These are phyloP conservation scores for Cyberlindnera maritima DNA, from an alignment of 805 yeast genomes.

Conservation along the genomic window DNA sequence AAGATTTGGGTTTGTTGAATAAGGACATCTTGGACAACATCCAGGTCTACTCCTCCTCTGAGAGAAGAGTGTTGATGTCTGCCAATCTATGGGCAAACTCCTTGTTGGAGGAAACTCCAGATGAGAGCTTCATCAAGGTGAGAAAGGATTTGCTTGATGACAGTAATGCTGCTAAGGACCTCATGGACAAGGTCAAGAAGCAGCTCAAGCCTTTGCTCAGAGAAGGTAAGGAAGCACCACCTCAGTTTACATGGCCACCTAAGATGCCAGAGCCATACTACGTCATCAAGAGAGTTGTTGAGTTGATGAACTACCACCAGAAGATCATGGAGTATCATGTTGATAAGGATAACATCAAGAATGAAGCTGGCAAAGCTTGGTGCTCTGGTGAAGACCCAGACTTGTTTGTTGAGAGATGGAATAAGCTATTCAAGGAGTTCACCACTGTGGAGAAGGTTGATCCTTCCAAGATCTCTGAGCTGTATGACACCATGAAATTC, in stretches of 20 bases:
- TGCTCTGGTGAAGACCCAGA: constrained; percentile 95
- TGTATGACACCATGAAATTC: constrained; percentile 97
- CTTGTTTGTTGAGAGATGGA: constrained; percentile 95
- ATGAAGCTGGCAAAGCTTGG: constrained; percentile 73
- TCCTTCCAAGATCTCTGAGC: constrained; percentile 93
- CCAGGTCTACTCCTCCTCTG: constrained; percentile 86
- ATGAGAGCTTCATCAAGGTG: constrained; percentile 66
- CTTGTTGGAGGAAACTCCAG: constrained; percentile 58
- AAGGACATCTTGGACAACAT: constrained; percentile 82
- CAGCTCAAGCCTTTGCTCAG: constrained; percentile 90
- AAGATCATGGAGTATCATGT: constrained; percentile 81
- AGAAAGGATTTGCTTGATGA: constrained; percentile 93
- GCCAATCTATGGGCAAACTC: constrained; percentile 87
- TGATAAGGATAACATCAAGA: constrained; percentile 44
- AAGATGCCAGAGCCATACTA: constrained; percentile 96
- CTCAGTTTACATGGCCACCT: constrained; percentile 98
- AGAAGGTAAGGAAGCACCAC: constrained; percentile 95
- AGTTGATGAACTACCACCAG: constrained; percentile 89
- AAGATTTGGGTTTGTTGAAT: constrained; percentile 83
- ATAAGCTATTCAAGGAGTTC: constrained; percentile 89
- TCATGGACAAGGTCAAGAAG: constrained; percentile 97
- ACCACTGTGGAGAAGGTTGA: constrained; percentile 92
- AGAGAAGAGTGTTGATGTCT: constrained; percentile 89
- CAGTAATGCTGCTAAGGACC: constrained; percentile 95
- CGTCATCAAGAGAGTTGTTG: constrained; percentile 92